Percentiles rank a stretch among this genome's conserved stretches.
Conservation (phyloP, 163 green algal genomes). For the Scenedesmus sp. region DNA sequence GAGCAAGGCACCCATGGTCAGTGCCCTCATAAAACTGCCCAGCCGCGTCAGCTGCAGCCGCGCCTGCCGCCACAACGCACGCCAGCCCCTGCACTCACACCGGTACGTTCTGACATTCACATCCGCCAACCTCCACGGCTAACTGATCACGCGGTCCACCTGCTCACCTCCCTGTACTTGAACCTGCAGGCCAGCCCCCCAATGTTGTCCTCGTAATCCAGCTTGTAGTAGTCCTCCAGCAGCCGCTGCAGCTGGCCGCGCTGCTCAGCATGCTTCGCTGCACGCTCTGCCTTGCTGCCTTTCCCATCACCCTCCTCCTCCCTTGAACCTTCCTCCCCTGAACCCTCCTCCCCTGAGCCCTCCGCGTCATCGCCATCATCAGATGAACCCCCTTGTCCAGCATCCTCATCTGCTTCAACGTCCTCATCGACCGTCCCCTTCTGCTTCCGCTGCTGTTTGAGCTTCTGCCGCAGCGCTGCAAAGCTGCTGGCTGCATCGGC, state of each 20-base stretch:
- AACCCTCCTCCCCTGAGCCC: neutral
- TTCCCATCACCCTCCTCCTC: constrained; percentile 8
- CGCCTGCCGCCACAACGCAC: neutral
- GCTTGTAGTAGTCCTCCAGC: constrained; percentile 95
- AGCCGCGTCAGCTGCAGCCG: neutral
- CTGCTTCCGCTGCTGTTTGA: constrained; percentile 44
- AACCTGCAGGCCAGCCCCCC: constrained; percentile 89
- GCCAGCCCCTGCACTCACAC: too few relatives aligned
- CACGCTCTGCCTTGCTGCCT: constrained; percentile 4
- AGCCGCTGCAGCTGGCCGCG: constrained; percentile 77
- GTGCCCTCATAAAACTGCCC: neutral
- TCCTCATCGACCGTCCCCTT: constrained; percentile 4
- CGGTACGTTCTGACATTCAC: too few relatives aligned
- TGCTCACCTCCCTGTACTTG: constrained; percentile 71
- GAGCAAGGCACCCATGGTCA: too few relatives aligned
- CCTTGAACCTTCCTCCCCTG: neutral
- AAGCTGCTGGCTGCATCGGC: constrained; percentile 21
- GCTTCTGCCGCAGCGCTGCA: constrained; percentile 45
- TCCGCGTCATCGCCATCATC: neutral
- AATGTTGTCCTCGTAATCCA: constrained; percentile 96
- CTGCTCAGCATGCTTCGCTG: constrained; percentile 13
- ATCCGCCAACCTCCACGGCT: neutral
- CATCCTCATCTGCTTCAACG: constrained; percentile 19
- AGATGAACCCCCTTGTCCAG: too few relatives aligned
- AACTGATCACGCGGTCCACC: too few relatives aligned